These are phyloP conservation scores for Lactuca sativa DNA, from an alignment of 129 eudicot species.

Conservation along the genomic window DNA sequence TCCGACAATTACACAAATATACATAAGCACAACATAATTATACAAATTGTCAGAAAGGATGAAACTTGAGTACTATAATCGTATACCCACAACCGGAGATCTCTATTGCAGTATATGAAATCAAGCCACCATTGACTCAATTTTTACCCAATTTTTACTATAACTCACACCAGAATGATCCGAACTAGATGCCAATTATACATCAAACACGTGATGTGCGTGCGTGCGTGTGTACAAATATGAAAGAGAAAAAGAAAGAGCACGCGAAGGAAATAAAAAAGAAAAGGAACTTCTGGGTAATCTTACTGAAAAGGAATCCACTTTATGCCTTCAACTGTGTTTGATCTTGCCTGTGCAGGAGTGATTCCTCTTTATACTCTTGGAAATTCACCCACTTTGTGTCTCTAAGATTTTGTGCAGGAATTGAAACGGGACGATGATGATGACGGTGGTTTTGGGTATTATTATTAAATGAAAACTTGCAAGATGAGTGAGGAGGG, in stretches of 20 bases:
- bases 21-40: neutral
- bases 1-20: constrained; percentile 1
- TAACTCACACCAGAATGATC: constrained; percentile 6
- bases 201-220: constrained; percentile 29
- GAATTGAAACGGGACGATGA: constrained; percentile 17
- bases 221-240: neutral
- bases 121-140: constrained; percentile 24
- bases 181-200: neutral
- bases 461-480: neutral
- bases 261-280: neutral
- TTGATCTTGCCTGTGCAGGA: constrained; percentile 16
- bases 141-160: neutral
- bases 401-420: constrained; percentile 13
- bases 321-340: constrained; percentile 16
- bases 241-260: neutral
- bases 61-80: constrained; percentile 1
- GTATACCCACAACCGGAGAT: constrained; percentile 18
- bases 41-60: constrained; percentile 1
- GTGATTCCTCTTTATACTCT: neutral
- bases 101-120: constrained; percentile 11
- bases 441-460: constrained; percentile 14
- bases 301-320: constrained; percentile 24
- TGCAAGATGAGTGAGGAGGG: neutral
- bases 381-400: neutral
- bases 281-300: neutral